Evolutionary conservation across 192 early-diverging fungal genomes (phyloP).

Genomic region (Coemansia sp.): DNA sequence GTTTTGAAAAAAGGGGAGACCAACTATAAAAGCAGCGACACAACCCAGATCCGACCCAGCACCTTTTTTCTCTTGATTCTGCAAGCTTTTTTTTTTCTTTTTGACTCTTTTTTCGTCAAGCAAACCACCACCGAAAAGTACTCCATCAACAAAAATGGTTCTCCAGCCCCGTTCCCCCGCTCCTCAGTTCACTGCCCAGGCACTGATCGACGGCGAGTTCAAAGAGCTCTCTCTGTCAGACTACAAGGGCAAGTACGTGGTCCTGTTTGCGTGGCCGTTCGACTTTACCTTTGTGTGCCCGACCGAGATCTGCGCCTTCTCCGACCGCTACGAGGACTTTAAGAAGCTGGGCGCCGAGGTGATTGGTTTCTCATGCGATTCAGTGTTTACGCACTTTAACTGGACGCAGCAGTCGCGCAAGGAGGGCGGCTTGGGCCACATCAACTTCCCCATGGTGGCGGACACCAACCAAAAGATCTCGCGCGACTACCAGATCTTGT

Average conservation of each 20-base stretch:
- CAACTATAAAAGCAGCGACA: background rate
- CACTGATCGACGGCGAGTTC: slow-evolving; percentile 68
- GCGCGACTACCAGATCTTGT: slow-evolving; percentile 82
- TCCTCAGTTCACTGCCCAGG: slow-evolving; percentile 64
- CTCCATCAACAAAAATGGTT: slow-evolving; percentile 33
- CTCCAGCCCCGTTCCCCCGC: slow-evolving; percentile 54
- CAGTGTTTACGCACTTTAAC: slow-evolving; percentile 81
- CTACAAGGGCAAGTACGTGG: slow-evolving; percentile 72
- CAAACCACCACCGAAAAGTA: background rate
- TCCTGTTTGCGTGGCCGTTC: slow-evolving; percentile 89
- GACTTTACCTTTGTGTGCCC: slow-evolving; percentile 94
- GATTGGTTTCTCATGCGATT: slow-evolving; percentile 70
- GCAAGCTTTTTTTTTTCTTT: background rate
- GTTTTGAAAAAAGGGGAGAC: too few relatives aligned
- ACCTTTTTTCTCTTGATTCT: slow-evolving; percentile 1
- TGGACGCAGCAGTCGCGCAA: slow-evolving; percentile 83
- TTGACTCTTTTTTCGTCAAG: background rate
- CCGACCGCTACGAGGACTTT: slow-evolving; percentile 83
- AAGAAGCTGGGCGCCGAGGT: slow-evolving; percentile 74
- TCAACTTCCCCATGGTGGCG: slow-evolving; percentile 87
- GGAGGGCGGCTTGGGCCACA: slow-evolving; percentile 88
- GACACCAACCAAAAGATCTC: slow-evolving; percentile 89
- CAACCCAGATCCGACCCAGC: background rate
- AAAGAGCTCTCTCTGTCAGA: slow-evolving; percentile 62
- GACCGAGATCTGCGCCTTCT: slow-evolving; percentile 91